Base-by-base conservation (phyloP, 2,329 filamentous ascomycete species). In the Arthrobotrys sphaeroides region DNA sequence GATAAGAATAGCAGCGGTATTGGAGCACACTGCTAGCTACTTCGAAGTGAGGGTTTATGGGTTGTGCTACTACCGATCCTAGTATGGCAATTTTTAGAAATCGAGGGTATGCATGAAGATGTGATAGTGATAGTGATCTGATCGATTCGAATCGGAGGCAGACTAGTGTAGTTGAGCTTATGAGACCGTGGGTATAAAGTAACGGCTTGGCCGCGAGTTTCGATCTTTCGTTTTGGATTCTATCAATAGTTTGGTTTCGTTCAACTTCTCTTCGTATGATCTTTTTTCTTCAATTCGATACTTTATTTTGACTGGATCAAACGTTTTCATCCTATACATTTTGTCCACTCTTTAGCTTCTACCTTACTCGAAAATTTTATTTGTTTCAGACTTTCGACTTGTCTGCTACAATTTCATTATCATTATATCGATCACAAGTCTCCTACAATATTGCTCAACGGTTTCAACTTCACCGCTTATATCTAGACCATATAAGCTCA, bases 1-100 rank as follows among this genome's bases (percentile, higher is more conserved):
- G 57, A 55, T 55, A 70, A 70, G 55, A 70, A 64, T 70, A 70
- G 66, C 18, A 67, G 20, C 33, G n/a, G n/a, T n/a, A n/a, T n/a
- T n/a, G n/a, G n/a, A n/a, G n/a, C n/a, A n/a, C n/a, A n/a, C n/a
- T n/a, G n/a, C n/a, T n/a, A n/a, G n/a, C n/a, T n/a, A n/a, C n/a
- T n/a, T n/a, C n/a, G n/a, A n/a, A n/a, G n/a, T n/a, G n/a, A n/a
- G n/a, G n/a, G n/a, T n/a, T 51, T 18, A 57, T 33, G 31, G 31
- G 51, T 53, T 28, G 6, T 53, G 3, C n/a, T n/a, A n/a, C n/a
- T n/a, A n/a, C n/a, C n/a, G 26, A 53, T 13, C 47, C 47, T 36
- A 10, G 47, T 4, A 24, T 24, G 16, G 31, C 9, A 70, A 62
- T 70, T 70, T 70, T 70, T 70, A 70, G 65, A 61, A 69, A 53